Base-by-base conservation (phyloP, 192 early-diverging fungal genomes). In the Coemansia sp. region DNA sequence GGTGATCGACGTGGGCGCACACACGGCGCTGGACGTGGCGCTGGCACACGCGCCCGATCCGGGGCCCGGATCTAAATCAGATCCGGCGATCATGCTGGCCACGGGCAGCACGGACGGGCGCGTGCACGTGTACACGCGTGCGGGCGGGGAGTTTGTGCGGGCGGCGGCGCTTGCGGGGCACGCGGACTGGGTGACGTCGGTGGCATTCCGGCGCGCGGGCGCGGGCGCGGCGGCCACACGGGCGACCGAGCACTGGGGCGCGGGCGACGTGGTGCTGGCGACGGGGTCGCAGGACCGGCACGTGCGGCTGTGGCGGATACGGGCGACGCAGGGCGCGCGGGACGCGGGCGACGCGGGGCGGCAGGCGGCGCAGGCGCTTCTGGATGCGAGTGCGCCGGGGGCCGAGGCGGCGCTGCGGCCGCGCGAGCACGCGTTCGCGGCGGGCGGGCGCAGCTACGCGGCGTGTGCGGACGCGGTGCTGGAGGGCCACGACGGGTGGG, bases 401-500 rank as follows among this genome's bases (percentile, higher is more conserved):
- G 24, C 40, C 32, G 56, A 50, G 6, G 33, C 14, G 30, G 48
- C 43, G 6, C 19, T 48, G 32, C 38, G 10, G 30, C 35, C 35
- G 22, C 93, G 91, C 52, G 89, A 91, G 7, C 91, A 96, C 64
- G 30, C 87, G 22, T 80, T 96, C 25, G 7, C 46, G 1, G 32
- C 32, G 12, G 42, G 45, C 22, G 63, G 24, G 4, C 27, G n/a
- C 33, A 45, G 12, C 16, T 54, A 63, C 24, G 70, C 84, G 6
- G 81, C 92, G 32, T 85, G 91, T 70, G 87, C 96, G 60, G 95
- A 98, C 69, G 86, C 95, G 5, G 82, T 98, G 16, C 79, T 98
- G n/a, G 77, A 93, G 67, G 95, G 92, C 0, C 97, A 98, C 69
- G 97, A 98, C 58, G 94, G 94, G 58, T 96, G 95, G 95, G 92